Base-by-base conservation (phyloP, 306 rosid species). In the Prunus mume region DNA sequence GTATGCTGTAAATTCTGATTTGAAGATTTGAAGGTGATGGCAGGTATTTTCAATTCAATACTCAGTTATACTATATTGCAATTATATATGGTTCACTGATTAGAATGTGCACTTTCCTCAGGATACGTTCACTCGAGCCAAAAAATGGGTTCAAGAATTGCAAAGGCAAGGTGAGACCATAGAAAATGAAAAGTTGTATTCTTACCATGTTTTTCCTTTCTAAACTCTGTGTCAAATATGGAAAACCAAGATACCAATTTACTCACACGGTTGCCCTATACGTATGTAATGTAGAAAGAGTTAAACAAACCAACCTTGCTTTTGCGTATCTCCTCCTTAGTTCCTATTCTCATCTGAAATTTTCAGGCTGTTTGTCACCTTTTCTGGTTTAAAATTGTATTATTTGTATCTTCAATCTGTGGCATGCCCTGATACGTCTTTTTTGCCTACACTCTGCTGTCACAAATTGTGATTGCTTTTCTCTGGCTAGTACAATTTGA, bases 81-180 rank as follows among this genome's bases (percentile, higher is more conserved):
- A 13, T 71, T 24, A 22, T 15, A 4, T 57, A 17, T n/a, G 12
- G 41, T 24, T 25, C 65, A 46, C 60, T 80, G 34, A 30, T 63
- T 19, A 62, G 43, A 70, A 63, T 56, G 51, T 75, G 19, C 38
- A 68, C 10, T 75, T 34, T n/a, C 78, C 71, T 20, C 88, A 93
- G 98, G 97, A 88, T 79, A 87, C 97, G 24, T 93, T 89, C 70
- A 76, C 75, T 86, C 85, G 93, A 77, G 98, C 98, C 69, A 93
- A 93, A 85, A 88, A 91, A 60, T 93, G 98, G 98, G 98, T 93
- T 61, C 89, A 85, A 69, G 98, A 93, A 68, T 76, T 93, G 87
- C 93, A 90, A 72, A 80, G 89, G 83, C 92, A 86, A 62, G 98
- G 98, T 93, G 71, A 86, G 81, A 60, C 70, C 72, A 65, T 41